Base-by-base conservation (phyloP, 108 stramenopile species). In the Pseudonitzschia multiseries region DNA sequence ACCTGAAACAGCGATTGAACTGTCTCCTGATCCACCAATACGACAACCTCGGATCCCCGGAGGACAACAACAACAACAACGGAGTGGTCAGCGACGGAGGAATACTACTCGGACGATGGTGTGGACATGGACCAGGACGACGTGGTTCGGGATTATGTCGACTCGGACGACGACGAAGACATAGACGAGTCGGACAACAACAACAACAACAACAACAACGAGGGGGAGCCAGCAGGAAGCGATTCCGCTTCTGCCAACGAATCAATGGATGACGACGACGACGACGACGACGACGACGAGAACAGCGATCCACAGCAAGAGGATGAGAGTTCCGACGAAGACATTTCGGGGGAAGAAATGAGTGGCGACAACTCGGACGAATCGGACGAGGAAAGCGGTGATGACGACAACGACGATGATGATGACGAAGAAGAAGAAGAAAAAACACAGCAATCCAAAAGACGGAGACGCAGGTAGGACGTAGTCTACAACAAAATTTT, bases 1-100 rank as follows among this genome's bases (percentile, higher is more conserved):
- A 94, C 72, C 69, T 94, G 81, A 94, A 86, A 60, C 93, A 94
- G 82, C 78, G 93, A 56, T 71, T 94, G 78, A 90, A 89, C 73
- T 89, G 89, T 75, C 77, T 90, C n/a, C 67, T 94, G 65, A 70
- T 92, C 68, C 86, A 84, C 31, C 62, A 57, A n/a, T 69, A 76
- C 9, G 65, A 61, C 24, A 72, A 46, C n/a, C n/a, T n/a, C 41
- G 71, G 61, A 42, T 73, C 72, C 24, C 5, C 61, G 29, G 26
- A 41, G 0, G 75, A 42, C 17, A 67, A 73, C 26, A 44, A 70
- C 13, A 41, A 29, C 0, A 6, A 36, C 4, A 10, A 18, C 13
- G 46, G 13, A 5, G 59, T 65, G 21, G 4, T 40, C 61, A 40
- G 61, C 61, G 61, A 62, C 61, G 32, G 40, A 36, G 5, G 54